These are phyloP conservation scores for Incumbomyces delicatus DNA, from an alignment of 2,329 filamentous ascomycete genomes.

Conservation along the genomic window DNA sequence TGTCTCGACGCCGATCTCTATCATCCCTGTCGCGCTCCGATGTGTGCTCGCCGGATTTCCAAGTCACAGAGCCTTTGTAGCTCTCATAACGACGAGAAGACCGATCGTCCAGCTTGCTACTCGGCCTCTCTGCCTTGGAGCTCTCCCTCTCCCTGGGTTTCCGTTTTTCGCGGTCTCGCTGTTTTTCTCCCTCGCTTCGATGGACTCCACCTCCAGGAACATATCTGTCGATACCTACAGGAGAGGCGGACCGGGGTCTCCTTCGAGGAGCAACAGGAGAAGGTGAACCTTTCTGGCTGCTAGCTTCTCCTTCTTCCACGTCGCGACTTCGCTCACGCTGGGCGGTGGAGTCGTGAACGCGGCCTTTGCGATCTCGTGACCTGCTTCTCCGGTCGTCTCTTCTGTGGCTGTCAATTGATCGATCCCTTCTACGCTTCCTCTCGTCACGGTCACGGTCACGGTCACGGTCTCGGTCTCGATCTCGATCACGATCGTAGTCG, in stretches of 20 bases:
- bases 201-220: constrained; percentile 29
- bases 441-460: constrained; percentile 12
- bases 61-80: constrained; percentile 9
- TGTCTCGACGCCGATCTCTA: constrained; percentile 11
- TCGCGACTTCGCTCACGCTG: constrained; percentile 9
- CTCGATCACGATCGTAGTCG: constrained; percentile 41
- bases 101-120: constrained; percentile 5
- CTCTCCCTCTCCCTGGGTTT: constrained; percentile 13
- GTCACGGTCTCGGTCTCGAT: background rate
- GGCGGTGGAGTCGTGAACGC: constrained; percentile 8
- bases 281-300: constrained; percentile 13
- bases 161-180: constrained; percentile 22
- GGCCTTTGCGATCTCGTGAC: constrained; percentile 15
- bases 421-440: constrained; percentile 22
- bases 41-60: background rate
- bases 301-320: constrained; percentile 20
- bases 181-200: constrained; percentile 17
- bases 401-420: constrained; percentile 18
- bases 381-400: constrained; percentile 15
- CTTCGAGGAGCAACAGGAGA: constrained; percentile 14
- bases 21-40: constrained; percentile 1
- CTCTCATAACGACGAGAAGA: constrained; percentile 5
- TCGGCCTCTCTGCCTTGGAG: constrained; percentile 9
- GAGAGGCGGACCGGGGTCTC: constrained; percentile 23
- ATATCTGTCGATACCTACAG: constrained; percentile 35